phyloP scores from a whole-genome alignment of 73 alveolate genomes.

The Durusdinium trenchii region DNA sequence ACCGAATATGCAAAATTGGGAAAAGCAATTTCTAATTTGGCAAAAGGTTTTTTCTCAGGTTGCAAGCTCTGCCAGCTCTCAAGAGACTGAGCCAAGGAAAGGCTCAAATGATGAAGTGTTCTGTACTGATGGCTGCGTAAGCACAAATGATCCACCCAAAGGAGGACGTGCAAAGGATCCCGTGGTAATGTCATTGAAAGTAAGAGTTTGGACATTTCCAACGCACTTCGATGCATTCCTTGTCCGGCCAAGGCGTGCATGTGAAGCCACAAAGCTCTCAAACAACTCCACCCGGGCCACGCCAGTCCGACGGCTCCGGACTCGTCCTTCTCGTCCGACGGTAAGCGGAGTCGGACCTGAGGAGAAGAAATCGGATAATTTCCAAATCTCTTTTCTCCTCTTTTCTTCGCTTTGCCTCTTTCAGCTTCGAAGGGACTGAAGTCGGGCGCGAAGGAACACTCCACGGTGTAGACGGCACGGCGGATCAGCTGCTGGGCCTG shows the following conservation, averaged over 20 bases:
- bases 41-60: background rate
- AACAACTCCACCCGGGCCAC: slow-evolving; percentile 87
- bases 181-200: slow-evolving; percentile 53
- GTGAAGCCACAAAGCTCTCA: slow-evolving; percentile 54
- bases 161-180: slow-evolving; percentile 28
- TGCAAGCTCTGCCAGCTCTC: background rate
- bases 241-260: slow-evolving; percentile 70
- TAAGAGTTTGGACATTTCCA: slow-evolving; percentile 75
- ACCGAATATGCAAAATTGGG: slow-evolving; percentile 67
- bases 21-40: background rate
- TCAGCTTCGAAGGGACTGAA: slow-evolving; percentile 38
- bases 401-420: background rate
- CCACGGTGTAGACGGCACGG: slow-evolving; percentile 80
- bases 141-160: slow-evolving; percentile 45
- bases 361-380: background rate
- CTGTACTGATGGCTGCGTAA: slow-evolving; percentile 43
- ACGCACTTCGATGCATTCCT: slow-evolving; percentile 71
- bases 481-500: slow-evolving; percentile 62
- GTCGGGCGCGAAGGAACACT: slow-evolving; percentile 71
- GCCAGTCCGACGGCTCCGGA: background rate
- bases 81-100: background rate
- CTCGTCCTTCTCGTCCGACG: background rate
- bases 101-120: background rate
- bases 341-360: slow-evolving; percentile 21
- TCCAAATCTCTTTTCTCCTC: background rate